A percentile compares a stretch with the other conserved stretches of the same genome.
phyloP scores from a whole-genome alignment of 2,329 filamentous ascomycete genomes.

The Fusarium coicis region DNA sequence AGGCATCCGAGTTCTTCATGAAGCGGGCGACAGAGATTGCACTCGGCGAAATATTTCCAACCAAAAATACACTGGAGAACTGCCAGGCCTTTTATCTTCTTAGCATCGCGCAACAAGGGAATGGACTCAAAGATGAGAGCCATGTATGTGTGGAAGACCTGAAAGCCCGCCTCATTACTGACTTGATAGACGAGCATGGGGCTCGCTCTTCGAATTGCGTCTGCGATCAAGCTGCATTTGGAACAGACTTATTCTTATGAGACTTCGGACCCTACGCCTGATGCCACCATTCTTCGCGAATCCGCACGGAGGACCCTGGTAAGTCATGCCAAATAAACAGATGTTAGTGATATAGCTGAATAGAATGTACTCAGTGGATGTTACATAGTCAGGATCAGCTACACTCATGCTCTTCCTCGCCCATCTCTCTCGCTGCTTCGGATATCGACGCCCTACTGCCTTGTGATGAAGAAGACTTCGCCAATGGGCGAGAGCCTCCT shows the following conservation, averaged over 20 bases:
- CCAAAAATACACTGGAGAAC: slow-evolving; percentile 60
- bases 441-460: slow-evolving; percentile 67
- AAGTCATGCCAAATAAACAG: slow-evolving; percentile 37
- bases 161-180: neutral
- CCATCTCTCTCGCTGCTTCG: slow-evolving; percentile 60
- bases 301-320: slow-evolving; percentile 68
- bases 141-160: slow-evolving; percentile 55
- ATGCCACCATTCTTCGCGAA: slow-evolving; percentile 61
- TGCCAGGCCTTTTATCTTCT: slow-evolving; percentile 69
- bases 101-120: slow-evolving; percentile 68
- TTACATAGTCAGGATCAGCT: slow-evolving; percentile 68
- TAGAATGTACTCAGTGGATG: slow-evolving; percentile 60
- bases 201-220: slow-evolving; percentile 66
- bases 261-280: slow-evolving; percentile 54
- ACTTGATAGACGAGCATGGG: slow-evolving; percentile 63
- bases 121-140: slow-evolving; percentile 63
- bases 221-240: slow-evolving; percentile 64
- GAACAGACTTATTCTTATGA: slow-evolving; percentile 62
- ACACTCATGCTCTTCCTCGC: slow-evolving; percentile 63
- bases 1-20: slow-evolving; percentile 65
- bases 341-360: slow-evolving; percentile 3
- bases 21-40: slow-evolving; percentile 60
- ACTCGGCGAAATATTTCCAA: slow-evolving; percentile 60
- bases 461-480: slow-evolving; percentile 63
- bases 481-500: slow-evolving; percentile 57